Base-by-base conservation (phyloP, 164 flowering plant species). In the Nymphaea colorata region DNA sequence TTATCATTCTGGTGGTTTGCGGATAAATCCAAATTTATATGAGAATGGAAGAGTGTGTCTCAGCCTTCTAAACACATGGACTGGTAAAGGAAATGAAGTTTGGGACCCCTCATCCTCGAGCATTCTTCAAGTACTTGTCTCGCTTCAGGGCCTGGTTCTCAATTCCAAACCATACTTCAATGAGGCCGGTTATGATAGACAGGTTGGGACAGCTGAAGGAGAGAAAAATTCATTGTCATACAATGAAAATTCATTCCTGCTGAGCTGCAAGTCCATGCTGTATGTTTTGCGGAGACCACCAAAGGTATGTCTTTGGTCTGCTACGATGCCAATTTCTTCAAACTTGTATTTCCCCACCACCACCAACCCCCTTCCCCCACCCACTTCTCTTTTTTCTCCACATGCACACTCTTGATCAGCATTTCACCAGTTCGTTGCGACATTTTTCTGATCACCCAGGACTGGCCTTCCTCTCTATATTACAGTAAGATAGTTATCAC, bases 31-130 rank as follows among this genome's bases (percentile, higher is more conserved):
- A 14, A 95, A 95, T 76, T 72, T 95, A 70, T 95, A 95, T 44
- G 99, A 95, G 81, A 96, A 92, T 81, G 99, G 99, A 60, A 95
- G 92, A 79, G 98, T 95, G 55, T 95, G 99, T 71, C 96, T 95
- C 64, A 95, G 99, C 81, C 95, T 95, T 67, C 69, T 95, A 71
- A 95, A 95, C 81, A 95, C 99, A 10, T 95, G 99, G 99, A 84
- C 93, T 69, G 99, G 99, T 59, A 87, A 81, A 80, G 98, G 97
- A 68, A 92, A 90, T 80, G 99, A 95, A 86, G 97, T 92, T 4
- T 95, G 99, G 99, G 95, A 95, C 71, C 86, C 97, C 44, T 72
- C 76, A 67, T 90, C 98, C 4, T 95, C 99, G 5, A 92, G 98
- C 83, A 95, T 95, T 70, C 98, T 95, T 72, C 99, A 95, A 79